phyloP scores from a whole-genome alignment of 1,284 basidiomycete genomes.

The Rhodotorula sp. region DNA sequence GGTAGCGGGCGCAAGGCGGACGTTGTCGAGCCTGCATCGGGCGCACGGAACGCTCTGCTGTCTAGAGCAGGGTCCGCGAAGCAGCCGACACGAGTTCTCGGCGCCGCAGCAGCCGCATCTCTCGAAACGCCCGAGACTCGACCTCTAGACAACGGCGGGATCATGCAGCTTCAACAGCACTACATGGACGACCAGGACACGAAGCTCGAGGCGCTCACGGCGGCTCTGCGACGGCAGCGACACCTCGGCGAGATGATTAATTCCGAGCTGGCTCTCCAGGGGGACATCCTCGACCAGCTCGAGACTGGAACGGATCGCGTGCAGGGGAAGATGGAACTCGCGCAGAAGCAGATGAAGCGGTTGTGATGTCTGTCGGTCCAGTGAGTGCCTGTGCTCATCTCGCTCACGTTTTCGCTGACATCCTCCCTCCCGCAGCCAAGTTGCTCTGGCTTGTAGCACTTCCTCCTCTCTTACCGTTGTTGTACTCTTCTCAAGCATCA shows the following conservation, averaged over 20 bases:
- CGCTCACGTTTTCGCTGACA: background rate
- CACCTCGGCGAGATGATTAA: conserved; percentile 84
- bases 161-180: conserved; percentile 73
- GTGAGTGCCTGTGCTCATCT: background rate
- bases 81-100: conserved; percentile 54
- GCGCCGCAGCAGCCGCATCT: conserved; percentile 54
- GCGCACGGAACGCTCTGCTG: conserved; percentile 13
- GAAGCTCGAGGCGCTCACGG: conserved; percentile 72
- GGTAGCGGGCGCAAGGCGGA: conserved; percentile 4
- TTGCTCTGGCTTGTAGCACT: no score
- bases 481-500: no score
- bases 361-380: background rate
- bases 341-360: conserved; percentile 72
- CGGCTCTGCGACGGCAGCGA: conserved; percentile 79
- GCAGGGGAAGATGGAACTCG: conserved; percentile 69
- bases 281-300: conserved; percentile 78
- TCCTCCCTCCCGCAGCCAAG: no score
- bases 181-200: conserved; percentile 81
- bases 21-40: conserved; percentile 8
- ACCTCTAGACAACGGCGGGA: conserved; percentile 75
- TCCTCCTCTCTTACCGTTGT: no score
- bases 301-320: conserved; percentile 69
- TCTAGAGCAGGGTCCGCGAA: conserved; percentile 45
- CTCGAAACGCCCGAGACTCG: conserved; percentile 82
- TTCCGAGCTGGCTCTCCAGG: conserved; percentile 78